Conservation (phyloP, 2,329 filamentous ascomycete genomes). For the Trichophyton rubrum region DNA sequence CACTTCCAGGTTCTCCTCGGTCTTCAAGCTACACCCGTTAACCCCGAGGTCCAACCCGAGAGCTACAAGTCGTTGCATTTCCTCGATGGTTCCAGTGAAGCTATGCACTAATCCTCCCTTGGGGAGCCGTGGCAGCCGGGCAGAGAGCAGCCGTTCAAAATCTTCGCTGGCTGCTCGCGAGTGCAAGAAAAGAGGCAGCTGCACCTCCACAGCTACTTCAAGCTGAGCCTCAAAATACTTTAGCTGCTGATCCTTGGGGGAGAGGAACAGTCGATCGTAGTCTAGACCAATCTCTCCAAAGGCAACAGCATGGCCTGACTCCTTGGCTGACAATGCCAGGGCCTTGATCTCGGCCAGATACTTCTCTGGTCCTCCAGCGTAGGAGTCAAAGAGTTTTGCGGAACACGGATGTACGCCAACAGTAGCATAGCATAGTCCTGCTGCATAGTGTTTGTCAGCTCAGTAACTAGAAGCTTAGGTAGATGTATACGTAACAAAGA, state of each 20-base stretch:
- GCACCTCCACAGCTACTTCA: constrained; percentile 60
- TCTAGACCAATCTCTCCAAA: constrained; percentile 95
- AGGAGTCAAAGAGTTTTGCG: constrained; percentile 60
- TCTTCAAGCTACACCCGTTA: constrained; percentile 95
- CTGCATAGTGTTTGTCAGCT: constrained; percentile 30
- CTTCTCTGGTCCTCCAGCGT: constrained; percentile 34
- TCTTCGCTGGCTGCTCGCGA: constrained; percentile 76
- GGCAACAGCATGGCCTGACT: constrained; percentile 53
- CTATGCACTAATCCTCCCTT: constrained; percentile 80
- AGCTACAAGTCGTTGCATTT: constrained; percentile 68
- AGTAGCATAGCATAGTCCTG: constrained; percentile 73
- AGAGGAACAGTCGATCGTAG: constrained; percentile 82
- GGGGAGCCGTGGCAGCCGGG: constrained; percentile 52
- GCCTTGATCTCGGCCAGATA: constrained; percentile 47
- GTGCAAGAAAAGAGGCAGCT: constrained; percentile 83
- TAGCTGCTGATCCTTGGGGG: constrained; percentile 64
- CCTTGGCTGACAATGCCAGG: constrained; percentile 50
- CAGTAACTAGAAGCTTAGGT: neutral
- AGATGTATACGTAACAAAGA: neutral
- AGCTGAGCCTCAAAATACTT: constrained; percentile 78
- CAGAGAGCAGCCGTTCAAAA: constrained; percentile 60
- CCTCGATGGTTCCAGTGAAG: constrained; percentile 78
- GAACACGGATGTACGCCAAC: constrained; percentile 90
- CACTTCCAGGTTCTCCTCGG: constrained; percentile 74
- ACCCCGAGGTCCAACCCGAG: constrained; percentile 84